Conservation (phyloP, 345 rosid species). For the Eucalyptus urophylla region DNA sequence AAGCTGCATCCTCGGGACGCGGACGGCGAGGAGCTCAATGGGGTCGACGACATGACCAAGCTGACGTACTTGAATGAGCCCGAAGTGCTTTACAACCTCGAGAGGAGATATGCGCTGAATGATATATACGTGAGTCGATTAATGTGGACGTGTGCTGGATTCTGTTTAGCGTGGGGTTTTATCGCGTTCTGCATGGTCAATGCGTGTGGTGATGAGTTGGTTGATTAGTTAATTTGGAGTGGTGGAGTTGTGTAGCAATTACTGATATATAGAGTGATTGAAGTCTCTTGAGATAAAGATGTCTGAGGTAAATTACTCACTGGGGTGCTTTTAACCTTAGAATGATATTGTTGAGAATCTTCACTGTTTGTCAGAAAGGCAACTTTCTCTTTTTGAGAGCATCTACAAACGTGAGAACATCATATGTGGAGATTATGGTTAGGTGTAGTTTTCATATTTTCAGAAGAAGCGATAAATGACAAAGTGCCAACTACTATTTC, state of each 20-base stretch:
- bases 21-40: slow-evolving; percentile 84
- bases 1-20: slow-evolving; percentile 62
- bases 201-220: neutral
- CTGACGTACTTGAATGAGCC: slow-evolving; percentile 93
- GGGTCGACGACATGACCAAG: slow-evolving; percentile 98
- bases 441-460: neutral
- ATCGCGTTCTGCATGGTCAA: neutral
- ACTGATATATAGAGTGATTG: neutral
- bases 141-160: neutral
- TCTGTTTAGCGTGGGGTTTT: neutral
- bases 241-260: neutral
- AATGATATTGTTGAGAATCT: neutral
- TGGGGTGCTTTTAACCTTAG: neutral
- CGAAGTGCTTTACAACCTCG: slow-evolving; percentile 81
- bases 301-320: neutral
- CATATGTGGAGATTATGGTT: neutral
- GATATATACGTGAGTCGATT: slow-evolving; percentile 79
- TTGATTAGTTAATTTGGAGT: neutral
- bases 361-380: neutral
- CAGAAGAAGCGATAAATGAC: neutral
- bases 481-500: neutral
- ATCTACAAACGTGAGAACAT: neutral
- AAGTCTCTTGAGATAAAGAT: neutral
- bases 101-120: slow-evolving; percentile 82
- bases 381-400: neutral